These are phyloP conservation scores for Neurospora tetraspora DNA, from an alignment of 495 filamentous ascomycete species.

Conservation along the genomic window DNA sequence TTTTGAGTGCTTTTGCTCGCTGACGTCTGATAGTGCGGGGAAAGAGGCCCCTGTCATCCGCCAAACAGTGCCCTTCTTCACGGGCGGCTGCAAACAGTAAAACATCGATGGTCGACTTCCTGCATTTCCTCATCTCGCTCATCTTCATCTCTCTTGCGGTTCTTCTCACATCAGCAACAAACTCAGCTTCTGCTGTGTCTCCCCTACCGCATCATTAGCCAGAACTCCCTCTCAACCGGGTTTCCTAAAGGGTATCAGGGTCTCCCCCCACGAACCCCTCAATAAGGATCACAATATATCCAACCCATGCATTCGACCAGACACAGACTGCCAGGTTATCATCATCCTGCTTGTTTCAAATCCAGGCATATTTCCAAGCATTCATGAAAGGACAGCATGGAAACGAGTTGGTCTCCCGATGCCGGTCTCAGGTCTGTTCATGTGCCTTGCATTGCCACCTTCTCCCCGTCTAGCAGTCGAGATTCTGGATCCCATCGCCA, in stretches of 20 bases:
- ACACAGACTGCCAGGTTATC: neutral
- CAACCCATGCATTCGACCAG: neutral
- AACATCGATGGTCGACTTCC: neutral
- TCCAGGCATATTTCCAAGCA: neutral
- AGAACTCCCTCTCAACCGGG: neutral
- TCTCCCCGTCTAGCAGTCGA: neutral
- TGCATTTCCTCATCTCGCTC: neutral
- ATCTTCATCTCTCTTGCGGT: neutral
- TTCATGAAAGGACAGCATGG: neutral
- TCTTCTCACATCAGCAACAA: neutral
- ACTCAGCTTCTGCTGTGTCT: neutral
- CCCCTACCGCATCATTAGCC: neutral
- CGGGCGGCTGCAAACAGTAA: neutral
- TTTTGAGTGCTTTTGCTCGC: neutral
- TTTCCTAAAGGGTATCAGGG: neutral
- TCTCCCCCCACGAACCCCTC: neutral
- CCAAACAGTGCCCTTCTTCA: neutral
- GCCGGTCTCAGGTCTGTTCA: neutral
- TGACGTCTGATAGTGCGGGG: neutral
- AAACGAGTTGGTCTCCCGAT: neutral
- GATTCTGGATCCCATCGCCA: neutral
- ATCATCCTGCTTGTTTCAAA: neutral
- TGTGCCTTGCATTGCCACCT: neutral
- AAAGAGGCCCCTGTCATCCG: neutral
- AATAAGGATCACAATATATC: neutral